These are phyloP conservation scores for Cyclotella sp. DNA, from an alignment of 108 stramenopile genomes.

Conservation along the genomic window DNA sequence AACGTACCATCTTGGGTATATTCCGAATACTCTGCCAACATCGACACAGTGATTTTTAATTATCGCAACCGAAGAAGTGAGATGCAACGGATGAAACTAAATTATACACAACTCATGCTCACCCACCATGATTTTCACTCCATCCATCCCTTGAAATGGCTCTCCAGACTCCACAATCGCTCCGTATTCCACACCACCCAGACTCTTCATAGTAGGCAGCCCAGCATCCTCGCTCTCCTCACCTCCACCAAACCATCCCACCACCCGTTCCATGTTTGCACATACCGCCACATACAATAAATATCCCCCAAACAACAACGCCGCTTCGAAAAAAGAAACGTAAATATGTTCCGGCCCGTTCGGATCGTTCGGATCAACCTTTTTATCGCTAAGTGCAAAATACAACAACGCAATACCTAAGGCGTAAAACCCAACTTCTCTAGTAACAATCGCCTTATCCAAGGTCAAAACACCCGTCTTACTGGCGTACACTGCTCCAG, in stretches of 20 bases:
- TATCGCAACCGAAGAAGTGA: too few species aligned
- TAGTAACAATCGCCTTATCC: constrained; percentile 60
- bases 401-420: constrained; percentile 62
- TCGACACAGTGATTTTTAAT: background rate
- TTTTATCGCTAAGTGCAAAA: constrained; percentile 57
- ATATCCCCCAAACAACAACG: constrained; percentile 75
- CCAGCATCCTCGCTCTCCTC: constrained; percentile 9
- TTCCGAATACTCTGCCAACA: constrained; percentile 5
- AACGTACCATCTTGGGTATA: constrained; percentile 4
- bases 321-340: constrained; percentile 62
- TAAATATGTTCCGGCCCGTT: constrained; percentile 63
- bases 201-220: background rate
- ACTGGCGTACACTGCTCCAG: constrained; percentile 71
- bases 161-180: background rate
- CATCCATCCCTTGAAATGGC: background rate
- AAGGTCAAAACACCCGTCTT: constrained; percentile 46
- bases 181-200: background rate
- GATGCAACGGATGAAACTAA: too few species aligned
- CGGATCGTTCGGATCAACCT: constrained; percentile 21
- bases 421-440: constrained; percentile 80
- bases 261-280: constrained; percentile 59
- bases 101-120: too few species aligned
- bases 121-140: background rate
- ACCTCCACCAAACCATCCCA: background rate
- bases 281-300: constrained; percentile 74